A percentile compares a stretch with the other conserved stretches of the same genome.
Evolutionary conservation across 768 basidiomycete genomes (phyloP).

Genomic region (Leucosporidium yakuticum): DNA sequence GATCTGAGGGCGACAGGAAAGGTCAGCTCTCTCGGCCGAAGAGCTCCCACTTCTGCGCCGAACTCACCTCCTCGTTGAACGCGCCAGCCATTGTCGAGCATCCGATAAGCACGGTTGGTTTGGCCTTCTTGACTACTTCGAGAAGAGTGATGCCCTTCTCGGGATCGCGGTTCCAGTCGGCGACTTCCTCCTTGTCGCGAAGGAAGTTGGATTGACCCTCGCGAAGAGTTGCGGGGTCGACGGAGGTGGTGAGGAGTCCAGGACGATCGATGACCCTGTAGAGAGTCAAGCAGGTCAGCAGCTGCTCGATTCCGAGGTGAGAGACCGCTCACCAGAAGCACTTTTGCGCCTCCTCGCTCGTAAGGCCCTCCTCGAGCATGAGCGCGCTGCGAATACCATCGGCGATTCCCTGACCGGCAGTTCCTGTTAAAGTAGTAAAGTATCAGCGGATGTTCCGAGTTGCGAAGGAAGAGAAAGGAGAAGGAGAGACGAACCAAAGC

Average conservation of each 20-base stretch:
- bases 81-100: constrained; percentile 71
- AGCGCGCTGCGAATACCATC: constrained; percentile 72
- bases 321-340: constrained; percentile 19
- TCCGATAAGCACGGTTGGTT: constrained; percentile 78
- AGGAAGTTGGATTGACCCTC: constrained; percentile 55
- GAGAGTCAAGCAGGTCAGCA: neutral
- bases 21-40: constrained; percentile 21
- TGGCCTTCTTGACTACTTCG: constrained; percentile 64
- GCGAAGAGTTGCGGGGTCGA: constrained; percentile 36
- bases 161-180: constrained; percentile 15
- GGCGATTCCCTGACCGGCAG: constrained; percentile 74
- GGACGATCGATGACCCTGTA: constrained; percentile 31
- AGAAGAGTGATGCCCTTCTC: constrained; percentile 54
- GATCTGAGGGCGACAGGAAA: constrained; percentile 23
- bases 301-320: neutral
- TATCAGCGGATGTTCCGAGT: neutral
- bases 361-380: constrained; percentile 49
- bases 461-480: neutral
- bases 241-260: constrained; percentile 32
- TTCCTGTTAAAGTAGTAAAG: constrained; percentile 41
- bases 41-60: no score
- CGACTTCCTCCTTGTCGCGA: constrained; percentile 41
- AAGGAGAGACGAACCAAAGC: constrained; percentile 50
- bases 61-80: constrained; percentile 62
- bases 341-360: constrained; percentile 54